Evolutionary conservation across 1,139 yeast species (phyloP).

Genomic region (Zygosaccharomyces sapae): DNA sequence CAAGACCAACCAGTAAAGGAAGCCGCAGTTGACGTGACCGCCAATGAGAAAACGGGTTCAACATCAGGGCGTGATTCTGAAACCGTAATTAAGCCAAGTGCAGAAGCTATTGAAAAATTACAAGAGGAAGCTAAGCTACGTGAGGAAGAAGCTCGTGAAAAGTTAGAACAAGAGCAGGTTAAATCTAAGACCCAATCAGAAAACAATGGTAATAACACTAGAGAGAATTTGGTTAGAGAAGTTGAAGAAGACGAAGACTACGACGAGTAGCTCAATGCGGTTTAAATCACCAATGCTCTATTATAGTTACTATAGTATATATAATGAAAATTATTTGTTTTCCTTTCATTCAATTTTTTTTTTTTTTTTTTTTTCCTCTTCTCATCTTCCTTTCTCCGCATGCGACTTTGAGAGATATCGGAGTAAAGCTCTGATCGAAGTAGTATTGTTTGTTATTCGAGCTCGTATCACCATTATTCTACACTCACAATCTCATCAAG

Average conservation of each 20-base stretch:
- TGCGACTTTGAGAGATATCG: too few relatives aligned
- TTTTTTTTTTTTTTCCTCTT: background rate
- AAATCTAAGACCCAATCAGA: conserved; percentile 31
- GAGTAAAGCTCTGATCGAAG: background rate
- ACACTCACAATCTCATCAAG: conserved; percentile 46
- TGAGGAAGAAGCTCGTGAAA: conserved; percentile 37
- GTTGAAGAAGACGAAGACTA: conserved; percentile 82
- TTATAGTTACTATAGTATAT: background rate
- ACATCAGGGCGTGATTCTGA: conserved; percentile 16
- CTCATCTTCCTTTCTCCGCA: background rate
- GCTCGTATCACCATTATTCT: conserved; percentile 16
- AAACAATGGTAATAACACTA: conserved; percentile 32
- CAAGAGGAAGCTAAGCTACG: conserved; percentile 44
- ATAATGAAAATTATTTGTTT: too few relatives aligned
- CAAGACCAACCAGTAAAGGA: conserved; percentile 8
- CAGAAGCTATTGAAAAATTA: conserved; percentile 40
- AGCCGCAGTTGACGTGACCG: conserved; percentile 4
- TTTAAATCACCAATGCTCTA: background rate
- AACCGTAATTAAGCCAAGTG: conserved; percentile 42
- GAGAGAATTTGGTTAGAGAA: conserved; percentile 67
- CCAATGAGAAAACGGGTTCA: conserved; percentile 1
- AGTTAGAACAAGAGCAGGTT: conserved; percentile 15
- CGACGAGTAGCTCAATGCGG: conserved; percentile 55
- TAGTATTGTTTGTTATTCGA: background rate
- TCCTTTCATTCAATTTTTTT: background rate